phyloP scores from a whole-genome alignment of 768 basidiomycete genomes.

The Cystobasidiopsis lactophilus region DNA sequence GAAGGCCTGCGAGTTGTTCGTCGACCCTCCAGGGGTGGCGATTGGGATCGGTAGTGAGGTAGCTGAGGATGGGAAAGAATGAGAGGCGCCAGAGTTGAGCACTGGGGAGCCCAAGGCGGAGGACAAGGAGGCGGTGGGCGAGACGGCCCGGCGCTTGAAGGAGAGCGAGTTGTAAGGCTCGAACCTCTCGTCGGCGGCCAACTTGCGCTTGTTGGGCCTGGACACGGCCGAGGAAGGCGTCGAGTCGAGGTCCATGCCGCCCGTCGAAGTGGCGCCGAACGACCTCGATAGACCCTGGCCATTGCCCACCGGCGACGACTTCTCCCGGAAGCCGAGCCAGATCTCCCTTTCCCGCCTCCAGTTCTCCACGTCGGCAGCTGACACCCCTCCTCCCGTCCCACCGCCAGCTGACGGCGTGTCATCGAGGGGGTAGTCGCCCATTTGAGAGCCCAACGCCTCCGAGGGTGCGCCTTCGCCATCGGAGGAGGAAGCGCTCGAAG shows the following conservation, averaged over 20 bases:
- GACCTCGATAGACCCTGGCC: background rate
- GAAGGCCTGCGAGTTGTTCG: too few species aligned
- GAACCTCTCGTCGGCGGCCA: slow-evolving; percentile 13
- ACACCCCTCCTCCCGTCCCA: background rate
- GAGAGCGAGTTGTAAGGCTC: slow-evolving; percentile 17
- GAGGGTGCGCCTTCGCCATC: slow-evolving; percentile 4
- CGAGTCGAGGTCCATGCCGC: slow-evolving; percentile 9
- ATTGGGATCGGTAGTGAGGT: too few species aligned
- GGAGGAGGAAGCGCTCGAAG: background rate
- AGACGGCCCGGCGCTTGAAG: slow-evolving; percentile 20
- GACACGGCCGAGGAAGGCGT: background rate
- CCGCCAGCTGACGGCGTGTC: background rate
- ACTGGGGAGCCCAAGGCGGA: background rate
- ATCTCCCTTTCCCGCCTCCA: background rate
- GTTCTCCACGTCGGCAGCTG: background rate
- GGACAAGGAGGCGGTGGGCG: slow-evolving; percentile 5
- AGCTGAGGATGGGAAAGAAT: too few species aligned
- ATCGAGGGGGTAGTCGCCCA: background rate
- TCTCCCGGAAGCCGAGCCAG: background rate
- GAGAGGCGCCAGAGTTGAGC: slow-evolving; percentile 3
- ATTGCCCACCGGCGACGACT: background rate
- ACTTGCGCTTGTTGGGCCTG: slow-evolving; percentile 16
- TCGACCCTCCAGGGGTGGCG: too few species aligned
- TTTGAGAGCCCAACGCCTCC: too few species aligned
- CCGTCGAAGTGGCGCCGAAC: background rate